These are phyloP conservation scores for Pythium plurisporium DNA, from an alignment of 352 stramenopile species.

Conservation along the genomic window DNA sequence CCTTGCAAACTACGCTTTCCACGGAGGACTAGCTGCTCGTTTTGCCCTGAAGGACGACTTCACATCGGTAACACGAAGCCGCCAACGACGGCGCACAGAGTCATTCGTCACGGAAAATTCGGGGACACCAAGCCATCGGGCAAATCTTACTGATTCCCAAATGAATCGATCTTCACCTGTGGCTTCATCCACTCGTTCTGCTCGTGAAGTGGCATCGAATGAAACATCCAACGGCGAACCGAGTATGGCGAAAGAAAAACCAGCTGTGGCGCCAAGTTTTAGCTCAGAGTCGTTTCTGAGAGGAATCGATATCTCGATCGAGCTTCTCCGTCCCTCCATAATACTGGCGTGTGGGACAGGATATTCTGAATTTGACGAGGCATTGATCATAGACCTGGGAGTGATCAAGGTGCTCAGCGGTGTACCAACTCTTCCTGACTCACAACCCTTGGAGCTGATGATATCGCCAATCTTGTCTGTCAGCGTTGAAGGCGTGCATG, in stretches of 20 bases:
- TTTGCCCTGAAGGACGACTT: slow-evolving; percentile 28
- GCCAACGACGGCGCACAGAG: slow-evolving; percentile 9
- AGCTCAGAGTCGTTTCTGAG: background rate
- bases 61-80: background rate
- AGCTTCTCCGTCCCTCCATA: slow-evolving; percentile 42
- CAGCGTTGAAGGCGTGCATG: background rate
- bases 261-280: background rate
- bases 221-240: background rate
- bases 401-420: slow-evolving; percentile 27
- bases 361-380: slow-evolving; percentile 22
- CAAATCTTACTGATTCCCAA: background rate
- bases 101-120: slow-evolving; percentile 13
- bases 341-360: slow-evolving; percentile 35
- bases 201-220: background rate
- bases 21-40: slow-evolving; percentile 46
- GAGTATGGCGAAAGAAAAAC: background rate
- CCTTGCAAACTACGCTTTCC: slow-evolving; percentile 48
- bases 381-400: slow-evolving; percentile 51
- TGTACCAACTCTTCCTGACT: background rate
- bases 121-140: background rate
- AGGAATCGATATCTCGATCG: slow-evolving; percentile 2
- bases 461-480: background rate
- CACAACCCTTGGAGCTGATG: background rate
- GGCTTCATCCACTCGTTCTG: background rate
- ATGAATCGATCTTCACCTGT: background rate